Evolutionary conservation across 1,139 yeast genomes (phyloP), one percentile per base, ranked within the genome.

Genomic region (Pichiaceae sp.): DNA sequence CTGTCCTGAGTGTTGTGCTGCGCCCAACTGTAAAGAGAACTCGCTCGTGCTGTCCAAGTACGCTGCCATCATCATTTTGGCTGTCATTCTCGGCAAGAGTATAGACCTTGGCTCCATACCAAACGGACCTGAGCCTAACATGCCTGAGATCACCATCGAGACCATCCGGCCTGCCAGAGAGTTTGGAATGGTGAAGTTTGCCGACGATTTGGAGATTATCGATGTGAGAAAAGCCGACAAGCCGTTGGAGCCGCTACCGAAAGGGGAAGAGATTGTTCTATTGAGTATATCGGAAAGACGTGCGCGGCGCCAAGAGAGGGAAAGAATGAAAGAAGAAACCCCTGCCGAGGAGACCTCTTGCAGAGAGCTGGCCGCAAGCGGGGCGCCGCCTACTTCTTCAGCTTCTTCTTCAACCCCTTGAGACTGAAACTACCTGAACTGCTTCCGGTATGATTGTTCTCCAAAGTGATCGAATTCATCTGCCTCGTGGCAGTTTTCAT

Each of bases 1-100:
- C 0, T 91, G 98, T 59, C 95, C 95, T 0, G 74, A 75, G 35
- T 91, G 98, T 62, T 77, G 83, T 21, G 83, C 89, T 2, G 80
- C 85, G 2, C 64, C 83, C 2, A 73, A 72, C 40, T 91, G 98
- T 59, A 75, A 77, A 39, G 98, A 91, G 56, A 71, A 73, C 50
- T 78, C 84, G 55, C 61, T 80, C 37, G 97, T 91, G 5, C 64
- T 89, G 48, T 86, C 96, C 0, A 89, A 89, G 49, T 81, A 84
- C 3, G 97, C 94, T 0, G 87, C 96, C 0, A 61, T 74, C n/a
- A 66, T 91, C 1, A 75, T 91, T 3, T 52, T 89, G 12, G 78
- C 74, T 12, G 54, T 68, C 39, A 59, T 78, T 32, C 42, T 71
- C 48, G 68, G 72, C 20, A 52, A 59, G 39, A 48, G 57, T 12